These are phyloP conservation scores for Pelargonium australe DNA, from an alignment of 441 rosid species.

Conservation along the genomic window DNA sequence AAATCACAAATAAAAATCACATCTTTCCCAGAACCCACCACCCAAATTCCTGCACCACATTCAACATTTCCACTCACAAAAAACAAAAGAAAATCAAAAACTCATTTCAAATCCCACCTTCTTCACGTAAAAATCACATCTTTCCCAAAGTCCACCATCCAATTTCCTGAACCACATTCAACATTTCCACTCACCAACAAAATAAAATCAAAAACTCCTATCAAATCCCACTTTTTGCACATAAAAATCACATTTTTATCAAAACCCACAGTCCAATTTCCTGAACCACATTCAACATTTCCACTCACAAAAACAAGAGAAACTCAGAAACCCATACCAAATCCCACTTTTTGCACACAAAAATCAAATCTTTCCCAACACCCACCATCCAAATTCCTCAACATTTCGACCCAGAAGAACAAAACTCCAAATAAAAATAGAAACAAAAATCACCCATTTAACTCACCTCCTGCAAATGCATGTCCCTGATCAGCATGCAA, in stretches of 20 bases:
- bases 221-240: background rate
- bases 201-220: background rate
- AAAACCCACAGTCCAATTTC: background rate
- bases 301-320: background rate
- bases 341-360: background rate
- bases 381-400: background rate
- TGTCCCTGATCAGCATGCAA: slow-evolving; percentile 35
- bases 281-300: background rate
- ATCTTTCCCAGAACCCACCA: background rate
- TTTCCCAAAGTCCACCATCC: background rate
- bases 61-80: background rate
- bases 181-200: background rate
- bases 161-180: background rate
- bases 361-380: background rate
- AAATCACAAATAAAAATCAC: background rate
- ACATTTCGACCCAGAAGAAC: background rate
- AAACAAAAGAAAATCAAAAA: background rate
- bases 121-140: background rate
- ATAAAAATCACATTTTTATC: background rate
- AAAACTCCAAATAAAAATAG: background rate
- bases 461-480: slow-evolving; percentile 36
- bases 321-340: background rate
- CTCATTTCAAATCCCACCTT: too few species aligned
- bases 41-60: background rate
- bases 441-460: background rate